Evolutionary conservation across 495 filamentous ascomycete species (phyloP), one percentile per base, ranked within the genome.

Genomic region (Aspergillus avenaceus): DNA sequence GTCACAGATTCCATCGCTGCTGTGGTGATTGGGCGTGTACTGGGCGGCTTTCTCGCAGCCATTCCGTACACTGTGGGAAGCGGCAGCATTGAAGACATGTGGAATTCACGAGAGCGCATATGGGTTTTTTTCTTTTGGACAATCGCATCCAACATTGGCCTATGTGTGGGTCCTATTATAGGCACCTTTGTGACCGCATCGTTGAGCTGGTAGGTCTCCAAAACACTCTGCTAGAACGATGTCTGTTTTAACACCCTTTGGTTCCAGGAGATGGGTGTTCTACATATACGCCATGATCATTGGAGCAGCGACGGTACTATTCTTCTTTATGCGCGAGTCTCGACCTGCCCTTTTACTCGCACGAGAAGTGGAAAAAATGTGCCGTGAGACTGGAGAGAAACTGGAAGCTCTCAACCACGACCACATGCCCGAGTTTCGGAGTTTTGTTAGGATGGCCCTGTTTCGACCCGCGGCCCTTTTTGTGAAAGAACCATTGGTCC

Each of bases 11-110:
- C 69, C 62, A 1, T 63, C 64, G 1, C 29, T 72, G 65, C 45
- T 0, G 62, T 71, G 1, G 52, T 74, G 5, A 42, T 70, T 11
- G 69, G 74, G 37, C 66, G 77, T 14, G 62, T 73, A 31, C 14
- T 74, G 5, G 66, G 69, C 2, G 77, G 76, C 0, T 45, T 74
- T 7, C 54, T 73, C 5, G 77, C 75, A 0, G 69, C 76, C 12
- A 65, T 79, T 1, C 76, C 76, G 3, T 61, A 70, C 0, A 67
- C 73, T 9, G 67, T 80, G 1, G 63, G 75, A 3, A 64, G 68
- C 0, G 75, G 77, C 2, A 77, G 69, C 23, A 70, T 80, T 46
- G 76, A 80, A 42, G 75, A 78, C 49, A 69, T 77, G 56, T 78
- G 64, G 55, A 65, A 72, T 42, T 60, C 62, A 3, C 57, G 60